A percentile compares a stretch with the other conserved stretches of the same genome.
Conservation (phyloP, 2,329 filamentous ascomycete species). For the Alternaria burnsii region DNA sequence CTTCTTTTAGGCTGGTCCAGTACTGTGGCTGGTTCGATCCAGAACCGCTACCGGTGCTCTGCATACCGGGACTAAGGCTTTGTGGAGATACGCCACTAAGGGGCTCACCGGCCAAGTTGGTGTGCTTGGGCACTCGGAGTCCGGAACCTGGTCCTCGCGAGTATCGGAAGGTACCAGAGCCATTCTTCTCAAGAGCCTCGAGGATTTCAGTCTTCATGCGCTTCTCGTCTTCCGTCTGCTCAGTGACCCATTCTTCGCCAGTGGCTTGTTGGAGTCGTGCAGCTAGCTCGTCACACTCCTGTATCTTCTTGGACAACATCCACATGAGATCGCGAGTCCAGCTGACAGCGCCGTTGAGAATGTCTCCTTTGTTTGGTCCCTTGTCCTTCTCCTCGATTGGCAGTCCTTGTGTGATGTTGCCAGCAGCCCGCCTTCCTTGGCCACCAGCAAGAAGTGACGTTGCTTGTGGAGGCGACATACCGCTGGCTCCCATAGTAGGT, state of each 20-base stretch:
- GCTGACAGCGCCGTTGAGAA: conserved; percentile 94
- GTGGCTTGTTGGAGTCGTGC: conserved; percentile 65
- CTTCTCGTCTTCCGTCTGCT: conserved; percentile 84
- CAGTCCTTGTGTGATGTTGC: conserved; percentile 89
- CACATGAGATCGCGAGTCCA: conserved; percentile 99
- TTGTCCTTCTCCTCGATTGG: conserved; percentile 98
- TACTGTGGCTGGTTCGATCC: conserved; percentile 60
- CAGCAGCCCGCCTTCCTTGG: conserved; percentile 79
- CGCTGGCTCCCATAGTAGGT: conserved; percentile 76
- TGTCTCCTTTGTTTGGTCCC: conserved; percentile 97
- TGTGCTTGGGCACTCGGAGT: conserved; percentile 90
- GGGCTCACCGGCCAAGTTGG: conserved; percentile 86
- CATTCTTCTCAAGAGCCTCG: conserved; percentile 85
- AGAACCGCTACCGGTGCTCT: conserved; percentile 73
- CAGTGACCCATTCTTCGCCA: conserved; percentile 44
- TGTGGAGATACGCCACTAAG: conserved; percentile 67
- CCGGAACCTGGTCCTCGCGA: conserved; percentile 83
- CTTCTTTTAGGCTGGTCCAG: conserved; percentile 83
- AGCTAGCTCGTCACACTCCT: conserved; percentile 86
- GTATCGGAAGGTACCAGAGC: conserved; percentile 79
- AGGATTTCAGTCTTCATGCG: conserved; percentile 94
- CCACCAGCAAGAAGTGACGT: conserved; percentile 89
- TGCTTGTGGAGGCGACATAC: conserved; percentile 74
- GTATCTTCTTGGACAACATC: conserved; percentile 88
- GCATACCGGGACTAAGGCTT: conserved; percentile 61